Percentiles rank a stretch among this genome's conserved stretches.
phyloP scores from a whole-genome alignment of 495 filamentous ascomycete genomes.

The Neurospora sp. region DNA sequence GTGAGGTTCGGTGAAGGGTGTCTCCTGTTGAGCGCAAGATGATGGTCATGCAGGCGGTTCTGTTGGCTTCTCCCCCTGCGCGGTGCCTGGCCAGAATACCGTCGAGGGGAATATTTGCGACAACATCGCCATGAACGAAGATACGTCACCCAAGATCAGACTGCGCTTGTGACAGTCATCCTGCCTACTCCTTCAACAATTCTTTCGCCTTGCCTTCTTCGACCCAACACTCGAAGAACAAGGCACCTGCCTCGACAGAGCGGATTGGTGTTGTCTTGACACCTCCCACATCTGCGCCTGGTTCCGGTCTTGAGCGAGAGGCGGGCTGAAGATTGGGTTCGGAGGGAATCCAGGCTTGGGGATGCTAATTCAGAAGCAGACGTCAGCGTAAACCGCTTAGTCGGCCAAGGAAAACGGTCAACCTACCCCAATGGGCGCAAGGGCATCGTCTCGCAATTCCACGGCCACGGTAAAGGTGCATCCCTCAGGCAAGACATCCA shows the following conservation, averaged over 20 bases:
- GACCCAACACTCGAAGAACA: slow-evolving; percentile 60
- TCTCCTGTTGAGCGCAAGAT: too few relatives aligned
- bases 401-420: background rate
- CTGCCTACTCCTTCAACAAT: background rate
- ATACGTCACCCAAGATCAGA: too few relatives aligned
- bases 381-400: background rate
- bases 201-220: slow-evolving; percentile 42
- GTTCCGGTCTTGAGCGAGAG: slow-evolving; percentile 22
- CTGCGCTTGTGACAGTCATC: background rate
- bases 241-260: slow-evolving; percentile 51
- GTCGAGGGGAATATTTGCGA: too few relatives aligned
- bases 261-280: slow-evolving; percentile 45
- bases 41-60: too few relatives aligned
- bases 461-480: slow-evolving; percentile 84
- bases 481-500: slow-evolving; percentile 56
- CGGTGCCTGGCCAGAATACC: too few relatives aligned
- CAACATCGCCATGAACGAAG: too few relatives aligned
- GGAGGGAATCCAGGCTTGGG: slow-evolving; percentile 58
- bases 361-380: slow-evolving; percentile 32
- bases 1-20: background rate
- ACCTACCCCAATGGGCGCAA: slow-evolving; percentile 62
- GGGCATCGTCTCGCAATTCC: slow-evolving; percentile 65
- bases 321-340: slow-evolving; percentile 37
- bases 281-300: slow-evolving; percentile 34
- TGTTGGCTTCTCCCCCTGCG: too few relatives aligned